phyloP scores from a whole-genome alignment of 805 yeast genomes.

The Groenewaldozyma tartarivorans region DNA sequence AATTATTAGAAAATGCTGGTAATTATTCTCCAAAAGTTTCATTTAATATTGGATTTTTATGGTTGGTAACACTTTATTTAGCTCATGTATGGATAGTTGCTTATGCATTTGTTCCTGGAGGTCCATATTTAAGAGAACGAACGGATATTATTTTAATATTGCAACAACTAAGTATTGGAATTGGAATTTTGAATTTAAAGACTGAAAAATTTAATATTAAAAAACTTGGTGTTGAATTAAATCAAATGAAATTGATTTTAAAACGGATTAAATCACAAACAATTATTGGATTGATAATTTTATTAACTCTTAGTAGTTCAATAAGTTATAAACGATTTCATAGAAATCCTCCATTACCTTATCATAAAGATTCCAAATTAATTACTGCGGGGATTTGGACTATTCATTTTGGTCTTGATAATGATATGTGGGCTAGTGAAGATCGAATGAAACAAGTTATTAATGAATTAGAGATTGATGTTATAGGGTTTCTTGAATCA shows the following conservation, averaged over 20 bases:
- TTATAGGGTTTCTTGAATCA: slow-evolving; percentile 81
- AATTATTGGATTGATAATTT: slow-evolving; percentile 25
- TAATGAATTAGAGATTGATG: slow-evolving; percentile 79
- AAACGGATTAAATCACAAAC: slow-evolving; percentile 19
- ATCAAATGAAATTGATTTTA: slow-evolving; percentile 15
- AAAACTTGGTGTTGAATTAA: slow-evolving; percentile 11
- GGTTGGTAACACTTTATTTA: slow-evolving; percentile 51
- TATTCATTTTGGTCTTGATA: slow-evolving; percentile 92
- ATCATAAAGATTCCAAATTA: slow-evolving; percentile 57
- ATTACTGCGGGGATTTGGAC: slow-evolving; percentile 98
- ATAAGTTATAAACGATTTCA: slow-evolving; percentile 51
- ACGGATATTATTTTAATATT: slow-evolving; percentile 61
- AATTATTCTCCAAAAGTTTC: slow-evolving; percentile 43
- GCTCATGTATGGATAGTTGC: slow-evolving; percentile 97
- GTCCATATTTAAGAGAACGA: slow-evolving; percentile 78
- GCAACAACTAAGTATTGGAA: slow-evolving; percentile 43
- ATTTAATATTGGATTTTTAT: slow-evolving; percentile 32
- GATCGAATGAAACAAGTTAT: slow-evolving; percentile 78
- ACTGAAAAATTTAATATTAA: slow-evolving; percentile 12
- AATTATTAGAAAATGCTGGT: slow-evolving; percentile 48
- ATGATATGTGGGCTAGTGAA: slow-evolving; percentile 97
- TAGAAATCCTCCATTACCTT: slow-evolving; percentile 53
- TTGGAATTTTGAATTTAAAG: slow-evolving; percentile 38
- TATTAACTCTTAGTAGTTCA: slow-evolving; percentile 39
- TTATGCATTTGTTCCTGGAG: slow-evolving; percentile 96